Evolutionary conservation across 345 rosid genomes (phyloP).

Genomic region (Populus deltoides): DNA sequence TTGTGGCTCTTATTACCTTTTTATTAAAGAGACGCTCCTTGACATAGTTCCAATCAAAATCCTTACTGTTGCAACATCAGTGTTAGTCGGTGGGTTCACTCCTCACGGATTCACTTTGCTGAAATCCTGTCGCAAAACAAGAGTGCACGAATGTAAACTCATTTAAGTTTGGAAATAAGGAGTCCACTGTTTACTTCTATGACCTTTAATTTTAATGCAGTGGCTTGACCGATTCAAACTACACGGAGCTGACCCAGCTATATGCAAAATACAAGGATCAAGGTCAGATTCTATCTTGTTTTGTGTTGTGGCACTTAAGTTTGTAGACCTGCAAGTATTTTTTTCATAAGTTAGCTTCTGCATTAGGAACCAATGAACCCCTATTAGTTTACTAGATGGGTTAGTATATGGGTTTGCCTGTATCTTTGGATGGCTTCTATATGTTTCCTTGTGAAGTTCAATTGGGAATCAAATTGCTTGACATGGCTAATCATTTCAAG

Average conservation of each 20-base stretch:
- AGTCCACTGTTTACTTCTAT: not conserved
- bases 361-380: not conserved
- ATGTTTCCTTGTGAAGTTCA: not conserved
- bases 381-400: not conserved
- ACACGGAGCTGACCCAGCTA: slow-evolving; percentile 75
- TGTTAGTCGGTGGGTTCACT: not conserved
- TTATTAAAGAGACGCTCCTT: not conserved
- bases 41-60: not conserved
- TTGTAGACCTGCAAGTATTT: too few relatives aligned
- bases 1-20: not conserved
- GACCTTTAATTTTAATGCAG: slow-evolving; percentile 38
- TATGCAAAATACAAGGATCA: slow-evolving; percentile 79
- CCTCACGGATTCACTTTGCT: not conserved
- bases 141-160: not conserved
- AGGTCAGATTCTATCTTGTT: slow-evolving; percentile 38
- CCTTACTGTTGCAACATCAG: not conserved
- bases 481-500: not conserved
- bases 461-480: not conserved
- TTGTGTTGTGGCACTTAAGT: not conserved
- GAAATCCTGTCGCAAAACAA: not conserved
- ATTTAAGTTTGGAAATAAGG: too few relatives aligned
- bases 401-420: not conserved
- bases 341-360: not conserved
- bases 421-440: not conserved
- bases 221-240: slow-evolving; percentile 90